phyloP scores from a whole-genome alignment of 768 basidiomycete genomes.

The Galerina marginata region DNA sequence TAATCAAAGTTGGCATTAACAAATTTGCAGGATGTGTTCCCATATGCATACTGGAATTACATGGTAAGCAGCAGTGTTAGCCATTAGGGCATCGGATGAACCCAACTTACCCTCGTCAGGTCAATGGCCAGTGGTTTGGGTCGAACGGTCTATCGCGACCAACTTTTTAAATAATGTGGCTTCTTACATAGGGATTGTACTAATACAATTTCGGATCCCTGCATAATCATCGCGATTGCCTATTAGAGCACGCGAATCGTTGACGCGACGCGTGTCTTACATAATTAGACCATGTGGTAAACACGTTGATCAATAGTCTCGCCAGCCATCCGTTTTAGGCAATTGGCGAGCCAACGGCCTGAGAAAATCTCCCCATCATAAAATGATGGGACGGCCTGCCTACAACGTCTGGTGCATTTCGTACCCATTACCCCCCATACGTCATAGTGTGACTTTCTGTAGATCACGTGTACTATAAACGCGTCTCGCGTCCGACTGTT shows the following conservation, averaged over 20 bases:
- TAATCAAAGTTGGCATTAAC: conserved; percentile 9
- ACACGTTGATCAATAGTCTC: conserved; percentile 31
- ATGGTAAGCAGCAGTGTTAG: conserved; percentile 52
- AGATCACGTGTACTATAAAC: too few relatives aligned
- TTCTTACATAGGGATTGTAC: not conserved
- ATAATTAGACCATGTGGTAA: conserved; percentile 21
- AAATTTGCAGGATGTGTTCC: conserved; percentile 60
- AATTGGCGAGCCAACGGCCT: too few relatives aligned
- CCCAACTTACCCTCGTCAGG: conserved; percentile 41
- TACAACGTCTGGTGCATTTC: too few relatives aligned
- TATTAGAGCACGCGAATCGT: not conserved
- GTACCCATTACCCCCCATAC: too few relatives aligned
- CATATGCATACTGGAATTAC: conserved; percentile 77
- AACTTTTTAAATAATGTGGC: conserved; percentile 4
- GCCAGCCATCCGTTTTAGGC: too few relatives aligned
- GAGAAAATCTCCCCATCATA: too few relatives aligned
- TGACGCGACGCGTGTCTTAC: conserved; percentile 28
- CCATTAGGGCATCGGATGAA: conserved; percentile 8
- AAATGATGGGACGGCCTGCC: too few relatives aligned
- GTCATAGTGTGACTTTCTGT: too few relatives aligned
- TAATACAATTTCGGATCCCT: not conserved
- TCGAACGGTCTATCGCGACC: conserved; percentile 20
- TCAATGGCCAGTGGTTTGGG: conserved; percentile 55
- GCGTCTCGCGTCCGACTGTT: too few relatives aligned
- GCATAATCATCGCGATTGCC: not conserved